Percentiles rank a stretch among this genome's conserved stretches.
phyloP scores from a whole-genome alignment of 768 basidiomycete genomes.

The Mycena galericulata region DNA sequence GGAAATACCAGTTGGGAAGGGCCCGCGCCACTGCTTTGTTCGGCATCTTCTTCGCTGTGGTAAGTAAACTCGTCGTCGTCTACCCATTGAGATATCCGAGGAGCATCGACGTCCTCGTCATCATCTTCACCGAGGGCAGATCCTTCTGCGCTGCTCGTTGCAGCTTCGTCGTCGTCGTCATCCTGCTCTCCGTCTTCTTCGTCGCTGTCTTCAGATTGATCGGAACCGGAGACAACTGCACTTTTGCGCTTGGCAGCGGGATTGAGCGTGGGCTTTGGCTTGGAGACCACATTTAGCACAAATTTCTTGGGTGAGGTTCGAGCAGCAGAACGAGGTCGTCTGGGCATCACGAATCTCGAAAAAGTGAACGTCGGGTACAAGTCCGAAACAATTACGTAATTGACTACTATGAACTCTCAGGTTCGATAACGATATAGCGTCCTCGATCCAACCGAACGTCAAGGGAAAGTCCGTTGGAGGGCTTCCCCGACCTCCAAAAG shows the following conservation, averaged over 20 bases:
- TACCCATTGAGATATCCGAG: conserved; percentile 72
- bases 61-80: conserved; percentile 59
- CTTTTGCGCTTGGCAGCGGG: neutral
- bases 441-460: conserved; percentile 70
- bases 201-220: neutral
- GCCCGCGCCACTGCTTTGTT: conserved; percentile 44
- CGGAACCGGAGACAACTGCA: neutral
- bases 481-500: conserved; percentile 63
- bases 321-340: conserved; percentile 51
- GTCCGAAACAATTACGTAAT: neutral
- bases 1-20: conserved; percentile 45
- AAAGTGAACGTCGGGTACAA: neutral
- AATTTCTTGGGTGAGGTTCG: conserved; percentile 31
- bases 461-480: conserved; percentile 68
- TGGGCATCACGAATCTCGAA: conserved; percentile 45
- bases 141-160: conserved; percentile 35
- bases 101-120: conserved; percentile 62
- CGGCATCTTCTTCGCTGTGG: conserved; percentile 50
- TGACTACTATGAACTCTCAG: neutral
- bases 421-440: conserved; percentile 62
- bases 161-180: conserved; percentile 39
- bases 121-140: conserved; percentile 40
- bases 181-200: conserved; percentile 15
- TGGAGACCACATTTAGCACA: conserved; percentile 9
- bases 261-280: neutral